Evolutionary conservation across 1,139 yeast species (phyloP).

Genomic region (Suhomyces ambrosiae): DNA sequence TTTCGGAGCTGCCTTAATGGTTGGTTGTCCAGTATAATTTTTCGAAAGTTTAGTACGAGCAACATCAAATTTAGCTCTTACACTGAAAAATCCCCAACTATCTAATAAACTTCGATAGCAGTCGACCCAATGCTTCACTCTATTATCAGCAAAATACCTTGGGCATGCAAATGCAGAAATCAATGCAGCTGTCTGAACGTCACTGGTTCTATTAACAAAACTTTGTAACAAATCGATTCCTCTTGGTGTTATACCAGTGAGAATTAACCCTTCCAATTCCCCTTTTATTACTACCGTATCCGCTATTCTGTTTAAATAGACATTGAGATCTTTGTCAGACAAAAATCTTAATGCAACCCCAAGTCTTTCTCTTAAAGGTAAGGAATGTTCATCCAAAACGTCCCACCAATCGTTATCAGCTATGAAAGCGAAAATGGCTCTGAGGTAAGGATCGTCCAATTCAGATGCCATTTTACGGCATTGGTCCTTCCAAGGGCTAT

Average conservation of each 20-base stretch:
- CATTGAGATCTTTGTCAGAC: slow-evolving; percentile 72
- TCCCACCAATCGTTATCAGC: slow-evolving; percentile 98
- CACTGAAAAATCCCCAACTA: slow-evolving; percentile 79
- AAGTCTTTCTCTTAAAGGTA: slow-evolving; percentile 83
- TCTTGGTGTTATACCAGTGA: slow-evolving; percentile 86
- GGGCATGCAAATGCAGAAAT: slow-evolving; percentile 83
- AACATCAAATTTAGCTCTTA: slow-evolving; percentile 85
- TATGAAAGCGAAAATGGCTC: slow-evolving; percentile 91
- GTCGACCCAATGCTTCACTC: slow-evolving; percentile 78
- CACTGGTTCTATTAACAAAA: slow-evolving; percentile 86
- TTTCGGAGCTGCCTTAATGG: slow-evolving; percentile 59
- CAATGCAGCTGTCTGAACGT: slow-evolving; percentile 89
- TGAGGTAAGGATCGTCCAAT: slow-evolving; percentile 81
- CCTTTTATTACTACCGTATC: slow-evolving; percentile 74
- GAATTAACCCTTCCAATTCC: slow-evolving; percentile 84
- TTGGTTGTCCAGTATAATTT: slow-evolving; percentile 49
- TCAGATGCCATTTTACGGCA: slow-evolving; percentile 87
- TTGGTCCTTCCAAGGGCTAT: slow-evolving; percentile 91
- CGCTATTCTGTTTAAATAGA: slow-evolving; percentile 69
- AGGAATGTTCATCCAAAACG: slow-evolving; percentile 84
- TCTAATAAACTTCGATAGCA: slow-evolving; percentile 75
- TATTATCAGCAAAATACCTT: slow-evolving; percentile 67
- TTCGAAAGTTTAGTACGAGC: slow-evolving; percentile 67
- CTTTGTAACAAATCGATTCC: slow-evolving; percentile 83
- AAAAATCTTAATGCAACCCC: slow-evolving; percentile 89